Percentiles rank a stretch among this genome's conserved stretches.
Conservation (phyloP, 768 basidiomycete genomes). For the Leccinum rimulosum region DNA sequence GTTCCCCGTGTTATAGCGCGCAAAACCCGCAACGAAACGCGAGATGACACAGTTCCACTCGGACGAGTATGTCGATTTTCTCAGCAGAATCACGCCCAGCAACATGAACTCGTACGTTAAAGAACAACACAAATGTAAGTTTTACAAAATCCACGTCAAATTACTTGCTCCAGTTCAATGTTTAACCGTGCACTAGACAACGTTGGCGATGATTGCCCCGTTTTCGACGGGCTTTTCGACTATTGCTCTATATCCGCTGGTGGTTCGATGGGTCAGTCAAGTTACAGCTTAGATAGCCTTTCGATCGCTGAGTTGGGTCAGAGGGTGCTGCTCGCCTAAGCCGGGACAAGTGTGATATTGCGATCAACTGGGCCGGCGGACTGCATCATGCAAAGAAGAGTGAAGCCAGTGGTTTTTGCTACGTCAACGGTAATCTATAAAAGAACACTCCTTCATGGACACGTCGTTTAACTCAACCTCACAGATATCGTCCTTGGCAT, state of each 20-base stretch:
- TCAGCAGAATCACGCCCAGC: slow-evolving; percentile 88
- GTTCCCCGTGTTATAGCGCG: slow-evolving; percentile 57
- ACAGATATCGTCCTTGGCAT: slow-evolving; percentile 97
- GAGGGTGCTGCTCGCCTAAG: slow-evolving; percentile 97
- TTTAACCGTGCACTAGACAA: slow-evolving; percentile 58
- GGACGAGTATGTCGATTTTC: slow-evolving; percentile 98
- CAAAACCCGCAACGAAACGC: slow-evolving; percentile 98
- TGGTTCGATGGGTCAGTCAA: slow-evolving; percentile 89
- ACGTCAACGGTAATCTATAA: slow-evolving; percentile 76
- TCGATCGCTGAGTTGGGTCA: slow-evolving; percentile 31
- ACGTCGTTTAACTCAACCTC: slow-evolving; percentile 1
- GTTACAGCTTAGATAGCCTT: background rate
- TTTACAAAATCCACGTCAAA: background rate
- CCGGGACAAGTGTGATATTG: slow-evolving; percentile 97
- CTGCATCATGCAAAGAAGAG: slow-evolving; percentile 99
- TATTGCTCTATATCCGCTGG: slow-evolving; percentile 99
- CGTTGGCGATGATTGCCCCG: slow-evolving; percentile 97
- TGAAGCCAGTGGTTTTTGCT: slow-evolving; percentile 98
- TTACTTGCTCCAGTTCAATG: background rate
- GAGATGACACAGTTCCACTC: slow-evolving; percentile 99
- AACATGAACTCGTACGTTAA: slow-evolving; percentile 93
- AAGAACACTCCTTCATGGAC: background rate
- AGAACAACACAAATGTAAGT: slow-evolving; percentile 93
- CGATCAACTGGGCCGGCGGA: slow-evolving; percentile 98
- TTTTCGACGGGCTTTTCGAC: slow-evolving; percentile 97